Base-by-base conservation (phyloP, 495 filamentous ascomycete genomes). In the Aspergillus baeticus region DNA sequence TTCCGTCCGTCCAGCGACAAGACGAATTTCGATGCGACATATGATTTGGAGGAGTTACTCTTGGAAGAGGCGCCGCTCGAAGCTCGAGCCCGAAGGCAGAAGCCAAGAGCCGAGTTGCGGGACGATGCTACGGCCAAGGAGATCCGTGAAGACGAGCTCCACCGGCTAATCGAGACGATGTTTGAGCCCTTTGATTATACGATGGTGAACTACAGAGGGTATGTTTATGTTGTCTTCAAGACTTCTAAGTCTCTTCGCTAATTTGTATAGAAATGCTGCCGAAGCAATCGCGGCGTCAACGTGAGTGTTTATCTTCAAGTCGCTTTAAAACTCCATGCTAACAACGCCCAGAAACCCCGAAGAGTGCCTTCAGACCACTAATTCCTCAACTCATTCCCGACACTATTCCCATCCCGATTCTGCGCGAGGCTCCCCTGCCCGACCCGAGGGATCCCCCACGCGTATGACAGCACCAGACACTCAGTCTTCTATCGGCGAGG, bases 1-100 rank as follows among this genome's bases (percentile, higher is more conserved):
- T 98, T 98, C 74, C 79, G 84, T 20, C 94, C 94, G 6, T 96
- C 92, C 1, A 89, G 90, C 45, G 94, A 98, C 47, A 98, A 98
- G 81, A 96, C 95, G 6, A 98, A 98, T 70, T 98, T 98, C 59
- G 94, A 98, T 72, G 94, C 94, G 5, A 98, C 94, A 1, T 98
- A 98, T 66, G 94, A 98, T 72, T 71, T 98, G 51, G 94, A 98
- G 67, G 94, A 98, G 69, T 72, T 98, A 23, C 72, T 98, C 20
- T 73, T 98, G 44, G 95, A 98, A 72, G 94, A 98, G 69, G 95
- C 94, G 22, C 94, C 94, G 11, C 75, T 98, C 5, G 94, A 98
- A 71, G 94, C 95, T 31, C 78, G 94, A 58, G 90, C 94, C 38
- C 84, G 94, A 58, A 81, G 92, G 62, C 94, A 98, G 69, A 96